These are phyloP conservation scores for Hypoxylon lenormandii DNA, from an alignment of 495 filamentous ascomycete species.

Conservation along the genomic window DNA sequence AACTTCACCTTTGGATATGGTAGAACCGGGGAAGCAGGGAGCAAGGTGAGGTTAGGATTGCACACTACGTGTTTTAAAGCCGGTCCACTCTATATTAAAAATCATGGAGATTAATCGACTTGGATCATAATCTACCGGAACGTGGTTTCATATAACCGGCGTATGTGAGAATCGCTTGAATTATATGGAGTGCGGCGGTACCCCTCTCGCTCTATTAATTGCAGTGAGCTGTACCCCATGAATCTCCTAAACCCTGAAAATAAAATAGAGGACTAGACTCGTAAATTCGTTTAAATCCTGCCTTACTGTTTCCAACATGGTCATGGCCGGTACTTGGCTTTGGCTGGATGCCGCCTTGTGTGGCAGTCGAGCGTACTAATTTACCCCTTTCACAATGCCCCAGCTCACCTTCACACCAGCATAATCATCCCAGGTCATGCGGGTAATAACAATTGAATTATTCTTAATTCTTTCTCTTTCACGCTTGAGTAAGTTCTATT, in stretches of 20 bases:
- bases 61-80: constrained; percentile 11
- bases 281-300: not conserved
- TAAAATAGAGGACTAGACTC: not conserved
- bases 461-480: no score
- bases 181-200: constrained; percentile 8
- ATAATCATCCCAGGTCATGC: no score
- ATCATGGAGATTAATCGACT: constrained; percentile 12
- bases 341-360: not conserved
- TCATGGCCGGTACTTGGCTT: not conserved
- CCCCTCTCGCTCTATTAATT: constrained; percentile 25
- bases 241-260: not conserved
- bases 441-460: no score
- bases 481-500: no score
- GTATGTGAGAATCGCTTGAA: not conserved
- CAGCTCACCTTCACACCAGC: no score
- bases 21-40: not conserved
- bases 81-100: constrained; percentile 10
- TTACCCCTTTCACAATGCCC: no score
- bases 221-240: constrained; percentile 11
- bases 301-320: not conserved
- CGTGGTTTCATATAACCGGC: constrained; percentile 37
- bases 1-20: not conserved
- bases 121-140: constrained; percentile 20
- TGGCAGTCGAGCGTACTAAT: not conserved
- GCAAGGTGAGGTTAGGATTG: constrained; percentile 1